Percentiles rank a stretch among this genome's conserved stretches.
Evolutionary conservation across 129 eudicot genomes (phyloP).

Genomic region (Tagetes erecta): DNA sequence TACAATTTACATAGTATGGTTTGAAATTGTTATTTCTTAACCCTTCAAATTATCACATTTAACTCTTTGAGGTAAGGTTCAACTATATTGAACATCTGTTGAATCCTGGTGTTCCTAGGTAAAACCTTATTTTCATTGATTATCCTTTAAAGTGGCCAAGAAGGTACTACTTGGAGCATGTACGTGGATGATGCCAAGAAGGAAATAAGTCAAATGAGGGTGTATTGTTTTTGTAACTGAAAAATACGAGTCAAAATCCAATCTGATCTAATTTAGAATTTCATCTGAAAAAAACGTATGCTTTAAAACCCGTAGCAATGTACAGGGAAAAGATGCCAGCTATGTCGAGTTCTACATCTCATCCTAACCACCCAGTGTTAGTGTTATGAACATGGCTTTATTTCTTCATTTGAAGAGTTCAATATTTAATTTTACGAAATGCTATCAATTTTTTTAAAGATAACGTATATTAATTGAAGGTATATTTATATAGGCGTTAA

Average conservation of each 20-base stretch:
- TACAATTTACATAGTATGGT: neutral
- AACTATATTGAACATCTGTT: conserved; percentile 9
- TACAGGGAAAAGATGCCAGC: neutral
- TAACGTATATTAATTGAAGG: neutral
- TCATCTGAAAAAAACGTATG: neutral
- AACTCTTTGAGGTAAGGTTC: neutral
- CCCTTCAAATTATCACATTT: neutral
- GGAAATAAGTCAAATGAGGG: neutral
- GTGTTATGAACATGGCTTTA: neutral
- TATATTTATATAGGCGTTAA: neutral
- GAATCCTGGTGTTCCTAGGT: neutral
- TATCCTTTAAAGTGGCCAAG: neutral
- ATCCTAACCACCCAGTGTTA: neutral
- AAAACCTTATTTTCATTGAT: neutral
- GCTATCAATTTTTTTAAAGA: neutral
- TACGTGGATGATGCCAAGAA: neutral
- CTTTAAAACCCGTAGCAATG: neutral
- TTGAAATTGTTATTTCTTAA: neutral
- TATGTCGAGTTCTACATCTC: neutral
- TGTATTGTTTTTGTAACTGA: neutral
- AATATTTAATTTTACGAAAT: neutral
- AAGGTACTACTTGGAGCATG: neutral
- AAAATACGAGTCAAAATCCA: neutral
- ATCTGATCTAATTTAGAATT: neutral
- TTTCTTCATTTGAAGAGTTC: neutral